These are phyloP conservation scores for Dovyalis caffra DNA, from an alignment of 345 rosid genomes.

Conservation along the genomic window DNA sequence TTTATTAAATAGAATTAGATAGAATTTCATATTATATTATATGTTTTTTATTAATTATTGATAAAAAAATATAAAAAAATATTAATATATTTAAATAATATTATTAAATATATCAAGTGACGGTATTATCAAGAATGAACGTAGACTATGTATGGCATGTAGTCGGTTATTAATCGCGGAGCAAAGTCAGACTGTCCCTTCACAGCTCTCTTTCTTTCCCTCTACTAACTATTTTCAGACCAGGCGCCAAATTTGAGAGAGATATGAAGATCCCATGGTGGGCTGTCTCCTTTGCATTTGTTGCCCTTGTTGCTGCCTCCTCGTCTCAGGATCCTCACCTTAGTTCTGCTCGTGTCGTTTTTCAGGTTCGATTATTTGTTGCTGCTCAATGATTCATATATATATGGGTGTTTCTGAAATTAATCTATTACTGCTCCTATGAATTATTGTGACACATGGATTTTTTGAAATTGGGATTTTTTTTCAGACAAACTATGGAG, in stretches of 20 bases:
- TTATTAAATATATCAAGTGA: too few relatives aligned
- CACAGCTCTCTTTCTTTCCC: too few relatives aligned
- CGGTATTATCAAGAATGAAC: too few relatives aligned
- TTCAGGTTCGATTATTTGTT: slow-evolving; percentile 53
- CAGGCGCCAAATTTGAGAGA: slow-evolving; percentile 22
- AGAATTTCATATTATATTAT: too few relatives aligned
- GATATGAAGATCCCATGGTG: slow-evolving; percentile 26
- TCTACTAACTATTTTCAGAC: slow-evolving; percentile 11
- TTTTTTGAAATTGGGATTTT: slow-evolving; percentile 8
- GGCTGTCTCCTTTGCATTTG: slow-evolving; percentile 21
- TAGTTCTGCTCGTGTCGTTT: slow-evolving; percentile 88
- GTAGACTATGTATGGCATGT: too few relatives aligned
- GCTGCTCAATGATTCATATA: background rate
- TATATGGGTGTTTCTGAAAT: background rate
- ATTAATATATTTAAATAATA: too few relatives aligned
- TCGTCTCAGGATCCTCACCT: slow-evolving; percentile 60
- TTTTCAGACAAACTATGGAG: slow-evolving; percentile 72
- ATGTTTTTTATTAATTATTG: too few relatives aligned
- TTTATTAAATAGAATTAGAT: too few relatives aligned
- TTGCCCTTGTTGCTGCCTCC: slow-evolving; percentile 27
- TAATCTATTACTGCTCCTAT: background rate
- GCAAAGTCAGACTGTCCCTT: too few relatives aligned
- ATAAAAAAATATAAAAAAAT: too few relatives aligned
- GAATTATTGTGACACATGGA: background rate
- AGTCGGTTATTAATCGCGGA: too few relatives aligned